phyloP scores from a whole-genome alignment of 31 red algal genomes.

The Bonnemaisonia californica region DNA sequence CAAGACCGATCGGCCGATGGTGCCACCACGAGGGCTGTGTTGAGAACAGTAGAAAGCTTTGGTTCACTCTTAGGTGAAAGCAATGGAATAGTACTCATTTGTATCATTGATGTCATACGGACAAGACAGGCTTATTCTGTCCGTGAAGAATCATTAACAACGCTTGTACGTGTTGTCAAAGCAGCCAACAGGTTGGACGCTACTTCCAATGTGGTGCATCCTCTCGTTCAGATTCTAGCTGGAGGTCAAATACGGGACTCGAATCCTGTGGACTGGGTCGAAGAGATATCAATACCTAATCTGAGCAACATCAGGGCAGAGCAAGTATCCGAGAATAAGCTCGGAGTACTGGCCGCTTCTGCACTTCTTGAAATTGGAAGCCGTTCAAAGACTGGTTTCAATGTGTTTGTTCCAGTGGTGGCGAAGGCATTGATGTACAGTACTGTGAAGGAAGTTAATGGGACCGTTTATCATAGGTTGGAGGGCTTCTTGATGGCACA shows the following conservation, averaged over 20 bases:
- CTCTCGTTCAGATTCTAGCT: slow-evolving; percentile 70
- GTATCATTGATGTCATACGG: slow-evolving; percentile 57
- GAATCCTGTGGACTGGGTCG: neutral
- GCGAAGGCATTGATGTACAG: slow-evolving; percentile 47
- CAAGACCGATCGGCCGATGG: slow-evolving; percentile 55
- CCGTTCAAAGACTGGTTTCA: slow-evolving; percentile 33
- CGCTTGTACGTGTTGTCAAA: slow-evolving; percentile 58
- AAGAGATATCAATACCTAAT: neutral
- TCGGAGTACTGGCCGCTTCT: slow-evolving; percentile 42
- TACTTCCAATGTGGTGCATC: slow-evolving; percentile 82
- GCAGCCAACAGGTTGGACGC: slow-evolving; percentile 50
- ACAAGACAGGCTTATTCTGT: slow-evolving; percentile 22
- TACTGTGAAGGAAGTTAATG: slow-evolving; percentile 26
- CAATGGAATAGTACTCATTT: slow-evolving; percentile 55
- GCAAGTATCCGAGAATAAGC: neutral
- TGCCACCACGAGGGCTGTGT: slow-evolving; percentile 53
- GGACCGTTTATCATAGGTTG: slow-evolving; percentile 15
- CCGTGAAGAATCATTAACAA: slow-evolving; percentile 70
- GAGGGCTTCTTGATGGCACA: slow-evolving; percentile 21
- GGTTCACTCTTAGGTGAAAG: slow-evolving; percentile 74
- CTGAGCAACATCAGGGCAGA: neutral
- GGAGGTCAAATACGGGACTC: slow-evolving; percentile 20
- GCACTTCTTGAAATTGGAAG: slow-evolving; percentile 54
- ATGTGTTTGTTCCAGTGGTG: slow-evolving; percentile 53
- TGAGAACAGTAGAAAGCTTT: slow-evolving; percentile 81